phyloP scores from a whole-genome alignment of 495 filamentous ascomycete species.

The Penicillium daleae region DNA sequence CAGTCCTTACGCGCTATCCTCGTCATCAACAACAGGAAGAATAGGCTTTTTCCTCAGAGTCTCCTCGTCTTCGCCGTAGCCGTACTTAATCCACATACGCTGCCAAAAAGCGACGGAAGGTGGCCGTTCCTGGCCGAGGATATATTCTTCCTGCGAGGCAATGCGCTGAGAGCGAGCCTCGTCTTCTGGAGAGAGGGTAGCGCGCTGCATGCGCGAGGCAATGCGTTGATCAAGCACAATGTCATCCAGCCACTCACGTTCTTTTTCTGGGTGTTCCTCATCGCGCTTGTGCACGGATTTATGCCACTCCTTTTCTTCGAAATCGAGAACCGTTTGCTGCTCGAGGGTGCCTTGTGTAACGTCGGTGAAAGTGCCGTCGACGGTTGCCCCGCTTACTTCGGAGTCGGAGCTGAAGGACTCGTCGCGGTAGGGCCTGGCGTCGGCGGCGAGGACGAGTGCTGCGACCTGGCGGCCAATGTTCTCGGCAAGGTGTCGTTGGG shows the following conservation, averaged over 20 bases:
- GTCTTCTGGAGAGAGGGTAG: slow-evolving; percentile 63
- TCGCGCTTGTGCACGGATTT: slow-evolving; percentile 74
- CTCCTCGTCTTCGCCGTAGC: slow-evolving; percentile 51
- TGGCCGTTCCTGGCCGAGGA: slow-evolving; percentile 59
- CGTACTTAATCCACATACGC: slow-evolving; percentile 50
- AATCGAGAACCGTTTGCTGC: slow-evolving; percentile 68
- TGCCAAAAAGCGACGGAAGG: slow-evolving; percentile 44
- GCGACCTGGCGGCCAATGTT: slow-evolving; percentile 87
- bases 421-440: slow-evolving; percentile 50
- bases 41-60: slow-evolving; percentile 46
- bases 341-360: slow-evolving; percentile 51
- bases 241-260: slow-evolving; percentile 75
- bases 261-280: slow-evolving; percentile 47
- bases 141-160: slow-evolving; percentile 64
- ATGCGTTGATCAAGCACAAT: slow-evolving; percentile 81
- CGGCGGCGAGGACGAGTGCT: slow-evolving; percentile 73
- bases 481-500: slow-evolving; percentile 82
- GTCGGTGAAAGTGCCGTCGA: slow-evolving; percentile 39
- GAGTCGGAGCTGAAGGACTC: slow-evolving; percentile 32
- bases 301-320: slow-evolving; percentile 87
- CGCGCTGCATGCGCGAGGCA: slow-evolving; percentile 77
- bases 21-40: slow-evolving; percentile 43
- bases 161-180: slow-evolving; percentile 68
- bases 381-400: slow-evolving; percentile 23
- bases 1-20: slow-evolving; percentile 34